Percentiles rank a stretch among this genome's conserved stretches.
These are phyloP conservation scores for Curvularia hawaiiensis DNA, from an alignment of 2,329 filamentous ascomycete genomes.

Conservation along the genomic window DNA sequence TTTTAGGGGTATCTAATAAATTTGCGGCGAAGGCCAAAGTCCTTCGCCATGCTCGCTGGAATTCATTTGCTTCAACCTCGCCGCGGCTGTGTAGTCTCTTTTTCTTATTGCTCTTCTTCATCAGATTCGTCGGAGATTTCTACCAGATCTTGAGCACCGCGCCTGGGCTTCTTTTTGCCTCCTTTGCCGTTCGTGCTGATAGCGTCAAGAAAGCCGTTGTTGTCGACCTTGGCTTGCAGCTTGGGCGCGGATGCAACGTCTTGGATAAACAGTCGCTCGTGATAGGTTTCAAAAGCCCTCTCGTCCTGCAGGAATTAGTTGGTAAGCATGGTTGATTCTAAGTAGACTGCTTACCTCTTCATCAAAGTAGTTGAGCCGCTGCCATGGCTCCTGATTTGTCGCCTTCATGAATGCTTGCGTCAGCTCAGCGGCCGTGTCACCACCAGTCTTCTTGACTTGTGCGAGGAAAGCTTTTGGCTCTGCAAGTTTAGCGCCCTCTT, in stretches of 20 bases:
- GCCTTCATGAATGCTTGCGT: constrained; percentile 77
- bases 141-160: constrained; percentile 28
- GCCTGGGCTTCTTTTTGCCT: constrained; percentile 47
- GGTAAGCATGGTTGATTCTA: not conserved
- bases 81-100: constrained; percentile 12
- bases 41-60: not conserved
- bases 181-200: constrained; percentile 60
- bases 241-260: constrained; percentile 50
- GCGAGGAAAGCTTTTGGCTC: constrained; percentile 82
- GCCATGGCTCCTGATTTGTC: constrained; percentile 85
- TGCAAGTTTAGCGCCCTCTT: constrained; percentile 49
- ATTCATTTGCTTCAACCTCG: constrained; percentile 13
- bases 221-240: constrained; percentile 61
- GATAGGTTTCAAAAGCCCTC: constrained; percentile 76
- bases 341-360: constrained; percentile 64
- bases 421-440: constrained; percentile 69
- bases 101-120: constrained; percentile 21
- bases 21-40: not conserved
- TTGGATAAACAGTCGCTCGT: constrained; percentile 70
- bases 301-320: constrained; percentile 52
- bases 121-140: constrained; percentile 44
- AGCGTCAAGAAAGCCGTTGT: constrained; percentile 65
- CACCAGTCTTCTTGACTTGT: constrained; percentile 77
- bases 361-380: constrained; percentile 77
- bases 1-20: constrained; percentile 14